Conservation (phyloP, 371 early-diverging fungal species). For the Phascolomyces articulosus region DNA sequence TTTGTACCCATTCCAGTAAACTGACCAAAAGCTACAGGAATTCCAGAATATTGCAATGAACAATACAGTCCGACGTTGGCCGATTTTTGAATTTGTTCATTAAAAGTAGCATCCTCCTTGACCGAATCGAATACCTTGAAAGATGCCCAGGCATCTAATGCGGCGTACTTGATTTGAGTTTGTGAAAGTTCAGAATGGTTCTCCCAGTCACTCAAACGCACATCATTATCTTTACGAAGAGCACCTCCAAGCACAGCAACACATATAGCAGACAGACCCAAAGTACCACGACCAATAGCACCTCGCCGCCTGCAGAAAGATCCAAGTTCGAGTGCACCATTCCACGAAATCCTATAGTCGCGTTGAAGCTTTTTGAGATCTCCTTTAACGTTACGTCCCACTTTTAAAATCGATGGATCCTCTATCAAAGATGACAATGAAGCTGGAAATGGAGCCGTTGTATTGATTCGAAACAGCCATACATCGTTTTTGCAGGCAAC, state of each 20-base stretch:
- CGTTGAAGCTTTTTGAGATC: background rate
- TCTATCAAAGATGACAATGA: background rate
- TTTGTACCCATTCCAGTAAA: background rate
- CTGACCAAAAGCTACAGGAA: background rate
- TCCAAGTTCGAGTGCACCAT: background rate
- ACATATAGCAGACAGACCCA: background rate
- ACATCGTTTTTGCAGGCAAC: background rate
- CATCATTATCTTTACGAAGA: background rate
- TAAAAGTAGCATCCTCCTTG: background rate
- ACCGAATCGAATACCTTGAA: background rate
- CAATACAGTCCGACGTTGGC: background rate
- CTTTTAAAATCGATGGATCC: background rate
- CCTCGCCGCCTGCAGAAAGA: background rate
- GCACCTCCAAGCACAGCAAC: background rate
- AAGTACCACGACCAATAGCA: background rate
- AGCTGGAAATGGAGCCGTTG: background rate
- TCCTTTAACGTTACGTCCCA: background rate
- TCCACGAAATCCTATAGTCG: background rate
- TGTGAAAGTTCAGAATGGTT: background rate
- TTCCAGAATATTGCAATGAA: background rate
- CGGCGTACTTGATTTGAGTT: background rate
- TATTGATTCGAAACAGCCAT: background rate
- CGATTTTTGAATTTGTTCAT: background rate
- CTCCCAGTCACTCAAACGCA: background rate
- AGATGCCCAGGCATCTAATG: background rate